Conservation (phyloP, 306 rosid genomes). For the Echinosophora koreensis region DNA sequence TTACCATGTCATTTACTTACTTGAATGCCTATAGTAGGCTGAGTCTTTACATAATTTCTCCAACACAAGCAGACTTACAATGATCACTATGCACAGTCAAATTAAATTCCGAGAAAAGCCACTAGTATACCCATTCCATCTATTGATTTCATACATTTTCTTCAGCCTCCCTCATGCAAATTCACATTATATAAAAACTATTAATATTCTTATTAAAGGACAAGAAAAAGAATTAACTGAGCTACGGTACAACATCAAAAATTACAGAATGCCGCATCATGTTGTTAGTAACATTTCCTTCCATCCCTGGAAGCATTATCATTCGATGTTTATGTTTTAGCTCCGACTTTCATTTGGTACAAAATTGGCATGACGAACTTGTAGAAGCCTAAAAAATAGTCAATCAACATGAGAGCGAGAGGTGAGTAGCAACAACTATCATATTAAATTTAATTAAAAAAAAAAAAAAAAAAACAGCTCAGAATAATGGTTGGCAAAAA, state of each 20-base stretch:
- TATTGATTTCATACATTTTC: slow-evolving; percentile 33
- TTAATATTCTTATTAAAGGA: slow-evolving; percentile 33
- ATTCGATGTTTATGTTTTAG: slow-evolving; percentile 38
- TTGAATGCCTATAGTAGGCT: not conserved
- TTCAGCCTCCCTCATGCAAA: slow-evolving; percentile 23
- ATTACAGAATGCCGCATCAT: slow-evolving; percentile 40
- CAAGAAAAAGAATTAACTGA: slow-evolving; percentile 46
- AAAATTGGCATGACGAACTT: slow-evolving; percentile 43
- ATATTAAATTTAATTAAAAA: slow-evolving; percentile 29
- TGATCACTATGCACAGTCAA: not conserved
- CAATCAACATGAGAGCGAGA: slow-evolving; percentile 4
- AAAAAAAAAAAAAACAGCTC: not conserved
- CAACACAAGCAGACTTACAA: not conserved
- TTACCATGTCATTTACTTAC: not conserved
- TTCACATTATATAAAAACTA: slow-evolving; percentile 12
- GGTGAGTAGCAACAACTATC: slow-evolving; percentile 2
- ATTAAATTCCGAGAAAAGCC: not conserved
- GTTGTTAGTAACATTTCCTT: slow-evolving; percentile 24
- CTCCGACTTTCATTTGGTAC: slow-evolving; percentile 40
- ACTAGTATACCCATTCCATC: slow-evolving; percentile 22
- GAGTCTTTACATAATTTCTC: too few species aligned
- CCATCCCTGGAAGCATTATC: slow-evolving; percentile 37
- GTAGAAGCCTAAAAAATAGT: slow-evolving; percentile 50
- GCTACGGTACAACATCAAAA: slow-evolving; percentile 40
- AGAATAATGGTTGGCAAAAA: slow-evolving; percentile 35